These are phyloP conservation scores for Diospyros kaki DNA, from an alignment of 148 eudicot species.

Conservation along the genomic window DNA sequence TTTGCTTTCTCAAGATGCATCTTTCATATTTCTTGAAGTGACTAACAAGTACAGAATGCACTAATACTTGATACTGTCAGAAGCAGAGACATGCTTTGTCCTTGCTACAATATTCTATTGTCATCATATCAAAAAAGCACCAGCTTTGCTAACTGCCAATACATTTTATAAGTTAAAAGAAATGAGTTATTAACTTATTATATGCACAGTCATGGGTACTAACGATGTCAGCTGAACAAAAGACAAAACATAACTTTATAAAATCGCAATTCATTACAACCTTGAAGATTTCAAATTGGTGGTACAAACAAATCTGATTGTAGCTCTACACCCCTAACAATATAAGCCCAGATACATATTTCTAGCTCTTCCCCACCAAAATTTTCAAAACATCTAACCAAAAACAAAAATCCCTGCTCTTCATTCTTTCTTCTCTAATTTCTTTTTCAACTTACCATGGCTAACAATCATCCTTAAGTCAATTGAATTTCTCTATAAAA, in stretches of 20 bases:
- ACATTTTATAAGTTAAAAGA: too few species aligned
- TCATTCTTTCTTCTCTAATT: neutral
- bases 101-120: too few species aligned
- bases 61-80: too few species aligned
- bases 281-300: neutral
- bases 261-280: neutral
- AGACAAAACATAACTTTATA: neutral
- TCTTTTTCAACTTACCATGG: neutral
- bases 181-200: neutral
- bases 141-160: too few species aligned
- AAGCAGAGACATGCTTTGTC: too few species aligned
- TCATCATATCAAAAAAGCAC: too few species aligned
- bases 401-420: neutral
- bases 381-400: neutral
- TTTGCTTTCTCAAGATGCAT: too few species aligned
- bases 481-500: neutral
- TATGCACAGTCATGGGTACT: neutral
- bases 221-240: neutral
- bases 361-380: constrained; percentile 1
- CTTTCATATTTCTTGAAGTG: too few species aligned
- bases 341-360: neutral
- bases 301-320: neutral
- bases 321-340: neutral
- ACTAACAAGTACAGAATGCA: too few species aligned
- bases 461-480: neutral